Conservation (phyloP, 352 stramenopile species). For the Peronosclerospora sorghi region DNA sequence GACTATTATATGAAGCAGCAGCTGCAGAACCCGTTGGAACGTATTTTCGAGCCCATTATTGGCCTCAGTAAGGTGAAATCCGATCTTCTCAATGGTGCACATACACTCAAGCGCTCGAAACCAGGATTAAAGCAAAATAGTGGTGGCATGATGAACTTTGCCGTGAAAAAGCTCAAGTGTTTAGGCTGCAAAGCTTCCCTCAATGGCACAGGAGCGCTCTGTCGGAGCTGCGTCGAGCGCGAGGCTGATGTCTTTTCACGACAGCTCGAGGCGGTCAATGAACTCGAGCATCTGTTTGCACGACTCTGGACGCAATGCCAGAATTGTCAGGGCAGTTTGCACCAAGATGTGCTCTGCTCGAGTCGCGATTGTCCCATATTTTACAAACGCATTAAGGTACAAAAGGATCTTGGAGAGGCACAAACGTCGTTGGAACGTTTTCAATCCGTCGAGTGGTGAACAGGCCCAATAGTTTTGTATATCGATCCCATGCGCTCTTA, state of each 20-base stretch:
- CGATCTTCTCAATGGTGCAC: slow-evolving; percentile 91
- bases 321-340: slow-evolving; percentile 96
- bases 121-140: slow-evolving; percentile 91
- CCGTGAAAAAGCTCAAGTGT: slow-evolving; percentile 96
- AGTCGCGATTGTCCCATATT: slow-evolving; percentile 98
- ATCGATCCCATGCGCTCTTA: too few species aligned
- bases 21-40: slow-evolving; percentile 93
- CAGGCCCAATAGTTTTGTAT: too few species aligned
- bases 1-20: slow-evolving; percentile 99
- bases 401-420: slow-evolving; percentile 93
- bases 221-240: slow-evolving; percentile 88
- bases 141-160: slow-evolving; percentile 98
- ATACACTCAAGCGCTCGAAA: slow-evolving; percentile 97
- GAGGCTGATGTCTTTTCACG: slow-evolving; percentile 93
- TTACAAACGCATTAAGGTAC: slow-evolving; percentile 99
- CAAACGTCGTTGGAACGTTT: slow-evolving; percentile 93
- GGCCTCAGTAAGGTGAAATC: slow-evolving; percentile 87
- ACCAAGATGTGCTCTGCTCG: slow-evolving; percentile 93
- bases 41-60: slow-evolving; percentile 98
- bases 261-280: slow-evolving; percentile 88
- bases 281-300: slow-evolving; percentile 90
- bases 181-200: slow-evolving; percentile 94
- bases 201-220: slow-evolving; percentile 86
- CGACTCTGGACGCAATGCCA: slow-evolving; percentile 97
- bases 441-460: slow-evolving; percentile 68